phyloP scores from a whole-genome alignment of 2,329 filamentous ascomycete species.

The Arachnopeziza araneosa region DNA sequence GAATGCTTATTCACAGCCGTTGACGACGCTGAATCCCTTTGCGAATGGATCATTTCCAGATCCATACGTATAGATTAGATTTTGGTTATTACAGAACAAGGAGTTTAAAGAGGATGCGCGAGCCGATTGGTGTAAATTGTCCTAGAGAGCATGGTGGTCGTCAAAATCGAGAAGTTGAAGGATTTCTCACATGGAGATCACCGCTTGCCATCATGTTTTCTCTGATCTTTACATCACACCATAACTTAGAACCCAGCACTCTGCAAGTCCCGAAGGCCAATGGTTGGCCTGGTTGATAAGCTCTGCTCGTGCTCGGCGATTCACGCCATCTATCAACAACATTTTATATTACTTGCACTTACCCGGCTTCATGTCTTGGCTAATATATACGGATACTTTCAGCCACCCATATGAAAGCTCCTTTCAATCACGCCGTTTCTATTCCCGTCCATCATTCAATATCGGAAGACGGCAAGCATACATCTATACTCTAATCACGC shows the following conservation, averaged over 20 bases:
- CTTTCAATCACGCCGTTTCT: neutral
- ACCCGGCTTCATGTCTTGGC: neutral
- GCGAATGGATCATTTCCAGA: constrained; percentile 9
- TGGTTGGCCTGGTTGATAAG: neutral
- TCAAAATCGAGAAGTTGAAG: neutral
- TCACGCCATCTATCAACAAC: neutral
- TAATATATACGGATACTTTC: neutral
- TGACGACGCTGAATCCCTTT: constrained; percentile 6
- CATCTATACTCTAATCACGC: neutral
- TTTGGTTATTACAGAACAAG: neutral
- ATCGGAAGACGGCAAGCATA: neutral
- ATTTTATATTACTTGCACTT: neutral
- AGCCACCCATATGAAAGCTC: neutral
- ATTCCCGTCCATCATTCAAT: neutral
- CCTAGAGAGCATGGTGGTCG: neutral
- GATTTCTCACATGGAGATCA: neutral
- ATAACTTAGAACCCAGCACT: too few species aligned
- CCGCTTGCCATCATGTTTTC: neutral
- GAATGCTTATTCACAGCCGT: constrained; percentile 7
- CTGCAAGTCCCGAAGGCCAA: too few species aligned
- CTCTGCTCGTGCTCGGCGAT: neutral
- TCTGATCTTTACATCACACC: neutral
- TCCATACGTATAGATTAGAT: constrained; percentile 1
- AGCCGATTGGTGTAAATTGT: neutral
- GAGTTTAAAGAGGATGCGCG: neutral